Base-by-base conservation (phyloP, 2,329 filamentous ascomycete species). In the Hortaea werneckii region DNA sequence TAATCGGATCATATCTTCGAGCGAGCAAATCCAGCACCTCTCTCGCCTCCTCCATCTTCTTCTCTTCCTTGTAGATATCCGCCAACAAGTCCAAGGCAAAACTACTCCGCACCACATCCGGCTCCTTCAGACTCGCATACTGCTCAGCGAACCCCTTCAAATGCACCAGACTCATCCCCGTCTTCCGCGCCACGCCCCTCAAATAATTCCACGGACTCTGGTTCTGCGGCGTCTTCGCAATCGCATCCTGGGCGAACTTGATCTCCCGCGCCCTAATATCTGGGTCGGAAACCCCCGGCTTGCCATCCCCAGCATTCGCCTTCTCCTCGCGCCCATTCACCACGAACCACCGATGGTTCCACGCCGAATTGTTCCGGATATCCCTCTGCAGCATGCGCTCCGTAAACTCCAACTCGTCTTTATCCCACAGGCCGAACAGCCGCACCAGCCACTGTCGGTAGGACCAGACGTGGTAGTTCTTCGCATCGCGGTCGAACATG, bases 391-490 rank as follows among this genome's bases (percentile, higher is more conserved):
- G 77, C 64, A 95, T 76, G 35, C 68, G 67, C 61, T 92, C 83
- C 30, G 87, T 79, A 49, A 82, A 80, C 43, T 72, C 66, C 13
- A 94, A 71, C 72, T 98, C 80, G 13, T 54, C 58, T n/a, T 49
- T 38, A 30, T 56, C 56, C 64, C 74, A 80, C 40, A 80, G 67
- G 42, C 65, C 65, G 65, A 84, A 80, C 42, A 77, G 70, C 54
- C 78, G 75, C 66, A 95, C 73, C 69, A 83, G 63, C 80, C 82
- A 74, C 64, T 95, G 87, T 48, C 92, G 77, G 70, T 96, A 98
- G 45, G 83, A 87, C 92, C 92, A 98, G 41, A 96, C 92, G 64
- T 98, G 92, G 65, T 98, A 96, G 71, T 98, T 98, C 70, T 98
- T 98, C 42, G 84, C 79, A 64, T 98, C 92, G 56, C 85, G 76